phyloP scores from a whole-genome alignment of 2,329 filamentous ascomycete genomes.

The Sclerotinia glacialis region DNA sequence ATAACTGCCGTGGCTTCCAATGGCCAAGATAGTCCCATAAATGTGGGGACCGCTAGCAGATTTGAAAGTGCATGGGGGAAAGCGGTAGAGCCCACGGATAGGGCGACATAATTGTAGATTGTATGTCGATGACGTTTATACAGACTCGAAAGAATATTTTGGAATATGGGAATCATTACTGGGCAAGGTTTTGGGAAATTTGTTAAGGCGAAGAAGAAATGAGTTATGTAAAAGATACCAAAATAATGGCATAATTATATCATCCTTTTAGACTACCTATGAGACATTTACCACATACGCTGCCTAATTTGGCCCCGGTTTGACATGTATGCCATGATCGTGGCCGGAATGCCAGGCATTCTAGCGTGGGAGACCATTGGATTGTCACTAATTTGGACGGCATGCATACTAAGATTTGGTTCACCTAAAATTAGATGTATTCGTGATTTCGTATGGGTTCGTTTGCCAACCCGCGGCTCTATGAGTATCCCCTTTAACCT shows the following conservation, averaged over 20 bases:
- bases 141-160: slow-evolving; percentile 3
- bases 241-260: slow-evolving; percentile 20
- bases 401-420: neutral
- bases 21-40: slow-evolving; percentile 50
- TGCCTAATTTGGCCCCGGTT: neutral
- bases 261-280: neutral
- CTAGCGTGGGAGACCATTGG: neutral
- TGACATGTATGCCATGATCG: neutral
- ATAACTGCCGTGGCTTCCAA: slow-evolving; percentile 25
- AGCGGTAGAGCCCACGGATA: slow-evolving; percentile 48
- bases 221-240: slow-evolving; percentile 24
- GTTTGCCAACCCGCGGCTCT: neutral
- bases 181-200: slow-evolving; percentile 5
- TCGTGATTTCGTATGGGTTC: neutral
- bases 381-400: neutral
- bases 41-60: slow-evolving; percentile 50
- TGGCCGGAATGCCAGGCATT: neutral
- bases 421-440: neutral
- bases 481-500: neutral
- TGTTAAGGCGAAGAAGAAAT: slow-evolving; percentile 5
- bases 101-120: slow-evolving; percentile 23
- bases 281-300: neutral
- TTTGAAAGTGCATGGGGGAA: slow-evolving; percentile 71
- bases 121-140: slow-evolving; percentile 16
- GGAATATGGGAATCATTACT: slow-evolving; percentile 14